Conservation (phyloP, 129 eudicot species). For the Ambrosia artemisiifolia region DNA sequence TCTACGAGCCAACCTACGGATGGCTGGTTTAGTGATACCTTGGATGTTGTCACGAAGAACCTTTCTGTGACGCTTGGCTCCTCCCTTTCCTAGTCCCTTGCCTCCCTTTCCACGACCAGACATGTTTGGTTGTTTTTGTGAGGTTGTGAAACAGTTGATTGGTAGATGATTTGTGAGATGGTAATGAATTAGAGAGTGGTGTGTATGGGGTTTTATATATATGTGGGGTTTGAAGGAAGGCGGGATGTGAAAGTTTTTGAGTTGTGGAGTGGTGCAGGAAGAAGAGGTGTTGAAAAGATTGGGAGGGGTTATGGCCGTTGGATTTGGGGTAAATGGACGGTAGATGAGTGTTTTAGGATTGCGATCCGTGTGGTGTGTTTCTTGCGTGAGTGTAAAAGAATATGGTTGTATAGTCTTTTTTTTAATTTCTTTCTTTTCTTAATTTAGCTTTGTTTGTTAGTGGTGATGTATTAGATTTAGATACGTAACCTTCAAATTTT, state of each 20-base stretch:
- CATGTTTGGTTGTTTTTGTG: not conserved
- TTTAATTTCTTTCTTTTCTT: not conserved
- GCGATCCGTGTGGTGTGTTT: constrained; percentile 36
- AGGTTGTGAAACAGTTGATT: not conserved
- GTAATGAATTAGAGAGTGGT: not conserved
- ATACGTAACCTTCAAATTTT: too few relatives aligned
- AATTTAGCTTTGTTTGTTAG: too few relatives aligned
- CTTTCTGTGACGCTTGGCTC: constrained; percentile 58
- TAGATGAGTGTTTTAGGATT: not conserved
- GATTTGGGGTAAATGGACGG: constrained; percentile 30
- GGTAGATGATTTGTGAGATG: not conserved
- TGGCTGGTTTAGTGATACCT: constrained; percentile 62
- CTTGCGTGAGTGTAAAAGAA: not conserved
- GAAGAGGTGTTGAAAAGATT: constrained; percentile 7
- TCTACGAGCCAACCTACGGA: constrained; percentile 46
- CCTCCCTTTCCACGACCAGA: constrained; percentile 57
- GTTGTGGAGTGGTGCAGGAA: not conserved
- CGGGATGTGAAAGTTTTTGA: constrained; percentile 8
- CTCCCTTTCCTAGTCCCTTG: constrained; percentile 61
- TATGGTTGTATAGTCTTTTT: not conserved
- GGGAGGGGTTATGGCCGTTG: constrained; percentile 12
- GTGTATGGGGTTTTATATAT: constrained; percentile 1
- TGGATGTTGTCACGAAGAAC: constrained; percentile 57
- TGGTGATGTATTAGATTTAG: too few relatives aligned
- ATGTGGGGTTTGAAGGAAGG: constrained; percentile 15